A percentile compares a stretch with the other conserved stretches of the same genome.
Conservation (phyloP, 306 rosid species). For the Sindora glabra region DNA sequence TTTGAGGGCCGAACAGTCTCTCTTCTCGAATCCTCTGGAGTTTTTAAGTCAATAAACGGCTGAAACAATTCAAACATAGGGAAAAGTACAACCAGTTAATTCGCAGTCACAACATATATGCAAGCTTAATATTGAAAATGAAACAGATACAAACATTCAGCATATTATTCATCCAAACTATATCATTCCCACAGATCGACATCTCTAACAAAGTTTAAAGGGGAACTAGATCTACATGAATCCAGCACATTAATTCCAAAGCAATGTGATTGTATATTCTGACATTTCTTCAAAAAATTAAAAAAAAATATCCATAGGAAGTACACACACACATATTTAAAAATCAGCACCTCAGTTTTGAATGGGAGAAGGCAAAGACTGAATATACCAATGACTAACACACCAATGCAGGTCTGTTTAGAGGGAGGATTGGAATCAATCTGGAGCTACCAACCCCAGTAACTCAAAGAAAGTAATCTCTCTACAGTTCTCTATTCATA, state of each 20-base stretch:
- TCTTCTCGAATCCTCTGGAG: slow-evolving; percentile 61
- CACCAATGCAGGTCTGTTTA: background rate
- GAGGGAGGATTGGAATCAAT: background rate
- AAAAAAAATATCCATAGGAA: too few species aligned
- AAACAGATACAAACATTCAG: background rate
- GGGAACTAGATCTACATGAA: too few species aligned
- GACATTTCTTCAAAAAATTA: too few species aligned
- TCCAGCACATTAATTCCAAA: too few species aligned
- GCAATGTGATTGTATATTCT: too few species aligned
- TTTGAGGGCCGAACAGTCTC: slow-evolving; percentile 60
- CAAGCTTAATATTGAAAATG: background rate
- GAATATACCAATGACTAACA: background rate
- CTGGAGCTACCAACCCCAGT: background rate
- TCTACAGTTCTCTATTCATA: too few species aligned
- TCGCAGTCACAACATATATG: background rate
- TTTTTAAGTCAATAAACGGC: slow-evolving; percentile 71
- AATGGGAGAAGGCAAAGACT: background rate
- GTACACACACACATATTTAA: too few species aligned
- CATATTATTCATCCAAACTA: background rate
- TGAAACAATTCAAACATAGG: slow-evolving; percentile 37
- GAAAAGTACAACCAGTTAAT: background rate
- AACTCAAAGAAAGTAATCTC: background rate
- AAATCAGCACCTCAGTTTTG: too few species aligned
- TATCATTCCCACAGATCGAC: too few species aligned
- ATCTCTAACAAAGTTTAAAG: too few species aligned